A percentile compares a stretch with the other conserved stretches of the same genome.
Conservation (phyloP, 176 grass and related monocot genomes). For the Carex parvula region DNA sequence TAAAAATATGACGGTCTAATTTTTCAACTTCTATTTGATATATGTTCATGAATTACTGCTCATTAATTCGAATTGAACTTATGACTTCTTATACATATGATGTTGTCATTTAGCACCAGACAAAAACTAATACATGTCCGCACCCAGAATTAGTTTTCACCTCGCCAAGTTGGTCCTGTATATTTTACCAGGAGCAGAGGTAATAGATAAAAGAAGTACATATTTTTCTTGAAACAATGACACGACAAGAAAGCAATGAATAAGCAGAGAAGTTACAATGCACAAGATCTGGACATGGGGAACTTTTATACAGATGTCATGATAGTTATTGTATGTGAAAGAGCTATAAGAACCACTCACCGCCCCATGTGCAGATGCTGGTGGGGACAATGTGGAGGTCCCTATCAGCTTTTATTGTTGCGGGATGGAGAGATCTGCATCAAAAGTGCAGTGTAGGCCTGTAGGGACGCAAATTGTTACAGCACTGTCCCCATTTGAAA, state of each 20-base stretch:
- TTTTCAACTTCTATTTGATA: too few relatives aligned
- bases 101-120: too few relatives aligned
- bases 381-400: slow-evolving; percentile 25
- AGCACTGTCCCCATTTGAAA: background rate
- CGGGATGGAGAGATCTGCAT: slow-evolving; percentile 21
- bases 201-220: background rate
- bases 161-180: background rate
- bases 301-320: background rate
- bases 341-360: slow-evolving; percentile 1
- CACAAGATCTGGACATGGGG: background rate
- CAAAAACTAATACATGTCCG: background rate
- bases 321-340: slow-evolving; percentile 16
- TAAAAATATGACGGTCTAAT: too few relatives aligned
- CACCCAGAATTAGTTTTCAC: background rate
- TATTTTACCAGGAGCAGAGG: background rate
- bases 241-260: background rate
- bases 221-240: background rate
- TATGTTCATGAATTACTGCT: too few relatives aligned
- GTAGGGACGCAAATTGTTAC: slow-evolving; percentile 8
- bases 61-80: too few relatives aligned
- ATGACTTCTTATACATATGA: too few relatives aligned
- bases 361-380: slow-evolving; percentile 20
- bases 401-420: slow-evolving; percentile 27
- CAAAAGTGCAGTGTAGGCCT: slow-evolving; percentile 18
- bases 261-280: background rate